phyloP scores from a whole-genome alignment of 345 rosid genomes.

The Durio zibethinus region DNA sequence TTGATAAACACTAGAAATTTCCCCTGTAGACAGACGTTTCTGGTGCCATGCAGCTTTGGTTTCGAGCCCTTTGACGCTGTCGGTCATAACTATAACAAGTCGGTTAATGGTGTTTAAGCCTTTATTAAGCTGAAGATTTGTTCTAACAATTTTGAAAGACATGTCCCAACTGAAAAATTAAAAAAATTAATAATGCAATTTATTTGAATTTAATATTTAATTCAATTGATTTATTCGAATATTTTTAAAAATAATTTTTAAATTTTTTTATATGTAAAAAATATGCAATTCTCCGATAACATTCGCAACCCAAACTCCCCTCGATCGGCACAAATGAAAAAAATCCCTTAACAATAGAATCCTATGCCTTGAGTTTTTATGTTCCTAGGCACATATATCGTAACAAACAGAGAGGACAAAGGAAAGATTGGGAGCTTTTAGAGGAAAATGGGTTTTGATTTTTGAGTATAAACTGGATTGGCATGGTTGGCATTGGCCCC shows the following conservation, averaged over 20 bases:
- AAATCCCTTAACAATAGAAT: not conserved
- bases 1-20: not conserved
- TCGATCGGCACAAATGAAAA: not conserved
- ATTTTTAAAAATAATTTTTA: too few species aligned
- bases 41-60: not conserved
- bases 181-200: too few species aligned
- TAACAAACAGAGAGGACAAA: not conserved
- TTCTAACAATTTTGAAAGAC: too few species aligned
- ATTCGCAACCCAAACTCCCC: not conserved
- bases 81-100: not conserved
- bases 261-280: too few species aligned
- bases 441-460: not conserved
- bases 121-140: not conserved
- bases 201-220: too few species aligned
- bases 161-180: too few species aligned
- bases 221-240: too few species aligned
- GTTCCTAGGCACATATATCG: not conserved
- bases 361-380: not conserved
- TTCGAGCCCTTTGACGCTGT: not conserved
- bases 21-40: not conserved
- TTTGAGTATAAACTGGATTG: not conserved
- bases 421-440: not conserved
- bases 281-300: too few species aligned
- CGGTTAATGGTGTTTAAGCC: not conserved
- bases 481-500: not conserved